Percentiles rank a stretch among this genome's conserved stretches.
These are phyloP conservation scores for Gaillardinia entomophila DNA, from an alignment of 805 yeast species.

Conservation along the genomic window DNA sequence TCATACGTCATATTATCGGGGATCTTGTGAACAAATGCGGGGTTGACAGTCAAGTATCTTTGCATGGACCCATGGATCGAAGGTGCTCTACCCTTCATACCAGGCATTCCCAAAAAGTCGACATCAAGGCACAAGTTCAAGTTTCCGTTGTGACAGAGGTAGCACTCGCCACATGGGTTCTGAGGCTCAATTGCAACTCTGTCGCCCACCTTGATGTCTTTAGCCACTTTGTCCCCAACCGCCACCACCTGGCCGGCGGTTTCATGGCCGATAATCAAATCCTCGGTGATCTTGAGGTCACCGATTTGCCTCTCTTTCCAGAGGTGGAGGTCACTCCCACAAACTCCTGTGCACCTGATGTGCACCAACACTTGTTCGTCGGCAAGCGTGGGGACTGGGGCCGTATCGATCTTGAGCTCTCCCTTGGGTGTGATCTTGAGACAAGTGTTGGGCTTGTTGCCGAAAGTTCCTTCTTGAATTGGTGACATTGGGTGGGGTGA, in stretches of 20 bases:
- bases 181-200: conserved; percentile 52
- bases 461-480: background rate
- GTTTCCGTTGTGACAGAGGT: conserved; percentile 32
- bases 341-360: conserved; percentile 15
- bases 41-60: conserved; percentile 26
- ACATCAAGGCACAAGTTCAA: conserved; percentile 36
- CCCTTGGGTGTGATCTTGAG: background rate
- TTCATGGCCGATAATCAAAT: conserved; percentile 42
- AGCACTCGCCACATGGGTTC: conserved; percentile 41
- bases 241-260: conserved; percentile 41
- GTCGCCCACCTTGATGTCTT: conserved; percentile 39
- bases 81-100: conserved; percentile 3
- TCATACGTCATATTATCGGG: conserved; percentile 41
- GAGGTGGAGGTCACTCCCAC: conserved; percentile 18
- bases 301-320: conserved; percentile 22
- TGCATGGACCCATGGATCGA: conserved; percentile 32
- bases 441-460: background rate
- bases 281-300: conserved; percentile 29
- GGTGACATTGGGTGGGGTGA: no score
- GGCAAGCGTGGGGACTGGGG: background rate
- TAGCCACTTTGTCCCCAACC: conserved; percentile 43
- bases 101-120: conserved; percentile 22
- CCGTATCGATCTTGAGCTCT: background rate
- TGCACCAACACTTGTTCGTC: conserved; percentile 12
- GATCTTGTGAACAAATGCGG: conserved; percentile 27